Evolutionary conservation across 805 yeast genomes (phyloP), one percentile per base, ranked within the genome.

Genomic region (Saturnispora mendoncae): DNA sequence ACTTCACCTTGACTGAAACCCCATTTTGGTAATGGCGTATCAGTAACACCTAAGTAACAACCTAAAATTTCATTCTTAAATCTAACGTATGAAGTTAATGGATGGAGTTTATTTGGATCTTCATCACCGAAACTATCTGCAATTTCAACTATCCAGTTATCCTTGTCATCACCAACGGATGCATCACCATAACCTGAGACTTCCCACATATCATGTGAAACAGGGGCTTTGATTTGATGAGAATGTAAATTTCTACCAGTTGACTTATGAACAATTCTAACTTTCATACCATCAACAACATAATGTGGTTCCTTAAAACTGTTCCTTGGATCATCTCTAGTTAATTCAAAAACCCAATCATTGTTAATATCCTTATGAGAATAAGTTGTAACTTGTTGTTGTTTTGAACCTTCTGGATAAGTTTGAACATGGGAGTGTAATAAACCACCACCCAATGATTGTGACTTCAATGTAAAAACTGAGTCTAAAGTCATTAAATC

Each of bases 351-450:
- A 23, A 71, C 54, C 83, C 95, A 88, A 41, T 82, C 76, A 59
- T 90, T 92, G 63, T 92, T 90, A 40, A 70, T 64, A 62, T 92
- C 97, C 55, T 84, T 84, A 62, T 76, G 86, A 15, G 88, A 84
- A 60, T 92, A 92, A 6, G 92, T 84, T 21, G 98, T 92, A 38
- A 92, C 71, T 62, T 92, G 99, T 61, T 88, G 97, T 64, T 92
- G 97, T 47, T 74, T 72, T 2, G 96, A 84, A 3, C 97, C 97
- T 49, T 78, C 86, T 13, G 98, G 98, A 58, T 80, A 92, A 10
- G 71, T 60, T 57, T 84, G 94, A 14, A 70, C 67, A 57, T 92
- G 98, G 2, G 97, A 90, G 58, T 92, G 98, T 45, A 92, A 65
- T 48, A 86, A 70, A 42, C 81, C 78, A 15, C 85, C 84, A 38